Base-by-base conservation (phyloP, 495 filamentous ascomycete genomes). In the Penicillium longicatenatum region DNA sequence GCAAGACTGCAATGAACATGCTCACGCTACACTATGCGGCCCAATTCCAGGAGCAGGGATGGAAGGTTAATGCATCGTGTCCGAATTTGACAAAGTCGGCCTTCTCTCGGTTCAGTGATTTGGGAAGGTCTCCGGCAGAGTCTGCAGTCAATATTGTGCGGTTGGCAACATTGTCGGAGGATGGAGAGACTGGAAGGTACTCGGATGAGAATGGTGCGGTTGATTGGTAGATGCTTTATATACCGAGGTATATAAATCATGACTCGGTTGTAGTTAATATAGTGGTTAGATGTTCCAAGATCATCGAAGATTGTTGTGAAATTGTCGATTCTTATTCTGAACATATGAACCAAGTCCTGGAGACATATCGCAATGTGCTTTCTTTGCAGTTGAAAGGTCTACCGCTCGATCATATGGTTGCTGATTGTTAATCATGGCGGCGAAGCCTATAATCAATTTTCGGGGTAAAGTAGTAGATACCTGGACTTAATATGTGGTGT, bases 1-100 rank as follows among this genome's bases (percentile, higher is more conserved):
- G 66, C 59, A 73, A 71, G 53, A 51, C 79, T 19, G 76, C 77
- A 14, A 48, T 78, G 52, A 80, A 80, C 55, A 72, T 79, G 73
- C 29, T 75, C 45, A 69, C 61, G 41, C 46, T 68, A 35, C 59
- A 62, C 22, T 70, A 68, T 58, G 59, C 63, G 24, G 55, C 60
- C 2, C 37, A 50, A 30, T 68, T 68, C 33, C 17, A 59, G 22
- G 55, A 54, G 4, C 61, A 66, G 43, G 68, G 65, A 10, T 63
- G 66, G 55, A 70, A 68, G 30, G 62, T 70, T 10, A 70, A 68
- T 57, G 65, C 57, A 5, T 58, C 65, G 7, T 68, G 62, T 47
- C 67, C 65, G n/a, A 67, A 65, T 30, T 43, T 65, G 50, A 66
- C 63, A 1, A 58, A 50, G 11, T 68, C 67, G 24, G 60, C 60